Evolutionary conservation across 257 asterid species (phyloP).

Genomic region (Solanum ossicruentum): DNA sequence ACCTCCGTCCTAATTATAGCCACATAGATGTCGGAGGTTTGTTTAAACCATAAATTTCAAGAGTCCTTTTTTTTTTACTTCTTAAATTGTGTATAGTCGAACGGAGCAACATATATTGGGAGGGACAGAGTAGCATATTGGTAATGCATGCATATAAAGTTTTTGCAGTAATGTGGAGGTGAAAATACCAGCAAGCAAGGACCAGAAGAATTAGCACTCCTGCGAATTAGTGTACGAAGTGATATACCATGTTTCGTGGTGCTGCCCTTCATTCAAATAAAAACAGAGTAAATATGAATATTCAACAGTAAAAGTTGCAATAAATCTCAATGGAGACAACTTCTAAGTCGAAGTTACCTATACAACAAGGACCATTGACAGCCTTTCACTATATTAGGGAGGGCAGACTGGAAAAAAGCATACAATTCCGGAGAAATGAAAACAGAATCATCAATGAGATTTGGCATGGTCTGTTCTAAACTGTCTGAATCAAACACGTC

Average conservation of each 20-base stretch:
- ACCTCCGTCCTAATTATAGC: neutral
- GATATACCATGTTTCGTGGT: conserved; percentile 89
- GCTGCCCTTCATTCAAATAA: conserved; percentile 82
- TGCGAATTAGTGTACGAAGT: conserved; percentile 76
- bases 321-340: neutral
- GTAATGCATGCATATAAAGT: neutral
- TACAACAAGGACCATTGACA: conserved; percentile 77
- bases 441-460: conserved; percentile 47
- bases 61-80: no score
- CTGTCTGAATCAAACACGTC: conserved; percentile 39
- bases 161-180: neutral
- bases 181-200: conserved; percentile 77
- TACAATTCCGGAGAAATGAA: conserved; percentile 56
- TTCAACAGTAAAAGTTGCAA: neutral
- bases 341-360: conserved; percentile 35
- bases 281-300: conserved; percentile 21
- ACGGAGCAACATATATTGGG: neutral
- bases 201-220: conserved; percentile 44
- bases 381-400: conserved; percentile 89
- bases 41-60: no score
- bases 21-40: no score
- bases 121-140: neutral
- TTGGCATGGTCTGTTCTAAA: conserved; percentile 29
- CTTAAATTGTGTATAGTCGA: neutral
- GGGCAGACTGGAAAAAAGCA: conserved; percentile 65